Conservation (phyloP, 2,329 filamentous ascomycete species). For the Neofusicoccum kwambonambiense region DNA sequence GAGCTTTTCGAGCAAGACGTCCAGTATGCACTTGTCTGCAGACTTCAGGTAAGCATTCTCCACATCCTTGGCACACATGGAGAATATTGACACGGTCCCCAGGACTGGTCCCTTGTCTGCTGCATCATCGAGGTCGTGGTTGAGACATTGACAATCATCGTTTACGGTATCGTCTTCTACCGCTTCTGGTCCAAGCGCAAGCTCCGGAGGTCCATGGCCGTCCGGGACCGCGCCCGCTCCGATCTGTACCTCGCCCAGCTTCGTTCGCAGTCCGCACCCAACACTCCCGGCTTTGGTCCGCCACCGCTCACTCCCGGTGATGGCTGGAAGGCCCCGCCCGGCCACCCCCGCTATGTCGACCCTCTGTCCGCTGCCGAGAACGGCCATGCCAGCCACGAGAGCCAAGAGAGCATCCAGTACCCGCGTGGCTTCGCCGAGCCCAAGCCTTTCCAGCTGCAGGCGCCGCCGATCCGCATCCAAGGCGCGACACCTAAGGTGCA, state of each 20-base stretch:
- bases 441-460: slow-evolving; percentile 79
- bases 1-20: slow-evolving; percentile 77
- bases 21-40: slow-evolving; percentile 86
- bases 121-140: slow-evolving; percentile 95
- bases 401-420: slow-evolving; percentile 53
- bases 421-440: slow-evolving; percentile 46
- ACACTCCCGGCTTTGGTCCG: slow-evolving; percentile 80
- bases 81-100: slow-evolving; percentile 23
- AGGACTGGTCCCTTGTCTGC: slow-evolving; percentile 96
- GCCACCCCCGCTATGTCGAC: slow-evolving; percentile 44
- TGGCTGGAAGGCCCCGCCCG: slow-evolving; percentile 47
- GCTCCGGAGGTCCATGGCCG: slow-evolving; percentile 94
- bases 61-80: neutral
- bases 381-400: slow-evolving; percentile 50
- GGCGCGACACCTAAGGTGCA: slow-evolving; percentile 70
- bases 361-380: slow-evolving; percentile 46
- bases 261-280: slow-evolving; percentile 79
- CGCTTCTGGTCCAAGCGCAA: slow-evolving; percentile 95
- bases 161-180: slow-evolving; percentile 96
- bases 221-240: slow-evolving; percentile 88
- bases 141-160: slow-evolving; percentile 83
- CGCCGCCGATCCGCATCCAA: slow-evolving; percentile 76
- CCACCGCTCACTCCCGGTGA: slow-evolving; percentile 60
- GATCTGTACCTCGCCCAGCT: slow-evolving; percentile 81
- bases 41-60: slow-evolving; percentile 65